Base-by-base conservation (phyloP, 768 basidiomycete genomes). In the Kwoniella dejecticola region DNA sequence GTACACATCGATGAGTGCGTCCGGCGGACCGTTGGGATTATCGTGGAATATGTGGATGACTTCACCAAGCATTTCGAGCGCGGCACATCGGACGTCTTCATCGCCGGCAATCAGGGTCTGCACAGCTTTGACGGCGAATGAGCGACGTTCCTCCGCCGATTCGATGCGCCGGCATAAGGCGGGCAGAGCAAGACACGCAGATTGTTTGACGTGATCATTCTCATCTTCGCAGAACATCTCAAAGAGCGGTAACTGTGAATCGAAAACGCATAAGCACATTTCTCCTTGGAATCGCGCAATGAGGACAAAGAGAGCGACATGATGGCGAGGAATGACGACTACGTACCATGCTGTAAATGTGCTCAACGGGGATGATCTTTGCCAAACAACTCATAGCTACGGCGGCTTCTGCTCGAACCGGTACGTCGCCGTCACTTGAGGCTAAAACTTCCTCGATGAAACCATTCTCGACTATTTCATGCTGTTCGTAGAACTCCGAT, bases 331-430 rank as follows among this genome's bases (percentile, higher is more conserved):
- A n/a, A n/a, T n/a, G n/a, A n/a, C n/a, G n/a, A n/a, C n/a, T 41
- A 67, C 90, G 80, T 89, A 81, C 54, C 86, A 84, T 48, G 77
- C 82, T 49, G 23, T 84, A 74, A 19, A 92, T 84, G 24, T 90
- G 77, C 68, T 90, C 89, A 42, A 84, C 80, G n/a, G 90, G 87
- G 7, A 91, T 87, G 23, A 90, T 86, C 79, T 94, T 93, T 19
- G 91, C 90, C 54, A 97, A 82, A 8, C 89, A 89, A 0, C 90
- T 91, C 26, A 97, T 81, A 2, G 92, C 92, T 66, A 91, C 89
- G 0, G 89, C 89, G 1, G 90, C 91, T 75, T 95, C 77, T 3
- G 73, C 66, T 57, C 75, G 61, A 29, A 76, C 70, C 4, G 67
- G 47, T 10, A 74, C 62, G 53, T 77, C 90, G 47, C 83, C 83